Conservation (phyloP, 2,329 filamentous ascomycete genomes). For the Nakataea oryzae region DNA sequence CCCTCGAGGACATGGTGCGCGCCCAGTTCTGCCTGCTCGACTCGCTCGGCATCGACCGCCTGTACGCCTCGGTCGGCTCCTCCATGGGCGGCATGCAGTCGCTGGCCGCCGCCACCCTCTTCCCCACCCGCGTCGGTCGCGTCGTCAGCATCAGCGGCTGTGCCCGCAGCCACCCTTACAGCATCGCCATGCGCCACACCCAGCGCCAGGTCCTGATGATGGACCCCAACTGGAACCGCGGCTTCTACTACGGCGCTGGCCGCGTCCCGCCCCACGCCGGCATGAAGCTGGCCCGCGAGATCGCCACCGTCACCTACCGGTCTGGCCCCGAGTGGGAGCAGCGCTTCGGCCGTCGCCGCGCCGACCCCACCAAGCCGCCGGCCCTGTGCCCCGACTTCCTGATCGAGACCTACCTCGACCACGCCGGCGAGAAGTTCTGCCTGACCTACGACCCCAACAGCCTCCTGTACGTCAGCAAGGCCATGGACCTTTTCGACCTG, state of each 20-base stretch:
- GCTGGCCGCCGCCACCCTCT: conserved; percentile 74
- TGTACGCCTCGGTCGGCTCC: conserved; percentile 88
- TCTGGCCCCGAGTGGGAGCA: conserved; percentile 97
- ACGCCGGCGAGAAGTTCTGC: conserved; percentile 97
- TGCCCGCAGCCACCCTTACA: conserved; percentile 90
- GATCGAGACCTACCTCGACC: conserved; percentile 96
- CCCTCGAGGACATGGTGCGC: conserved; percentile 94
- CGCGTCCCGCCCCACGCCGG: conserved; percentile 82
- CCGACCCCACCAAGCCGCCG: conserved; percentile 76
- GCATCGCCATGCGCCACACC: conserved; percentile 96
- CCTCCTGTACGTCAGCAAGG: conserved; percentile 91
- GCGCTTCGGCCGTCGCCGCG: conserved; percentile 78
- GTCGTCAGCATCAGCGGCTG: conserved; percentile 89
- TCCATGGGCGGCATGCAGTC: conserved; percentile 99
- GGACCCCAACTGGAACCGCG: conserved; percentile 93
- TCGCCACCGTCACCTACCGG: conserved; percentile 94
- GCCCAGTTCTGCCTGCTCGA: conserved; percentile 89
- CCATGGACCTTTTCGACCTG: conserved; percentile 96
- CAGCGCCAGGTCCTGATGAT: conserved; percentile 98
- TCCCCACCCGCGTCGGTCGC: conserved; percentile 69
- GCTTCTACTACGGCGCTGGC: conserved; percentile 70
- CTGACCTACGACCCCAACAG: conserved; percentile 95
- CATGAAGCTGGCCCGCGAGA: conserved; percentile 96
- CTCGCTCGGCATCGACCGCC: conserved; percentile 59
- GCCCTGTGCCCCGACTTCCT: conserved; percentile 96